Percentiles rank a stretch among this genome's conserved stretches.
Evolutionary conservation across 176 grass and related monocot genomes (phyloP).

Genomic region (Alloteropsis semialata): DNA sequence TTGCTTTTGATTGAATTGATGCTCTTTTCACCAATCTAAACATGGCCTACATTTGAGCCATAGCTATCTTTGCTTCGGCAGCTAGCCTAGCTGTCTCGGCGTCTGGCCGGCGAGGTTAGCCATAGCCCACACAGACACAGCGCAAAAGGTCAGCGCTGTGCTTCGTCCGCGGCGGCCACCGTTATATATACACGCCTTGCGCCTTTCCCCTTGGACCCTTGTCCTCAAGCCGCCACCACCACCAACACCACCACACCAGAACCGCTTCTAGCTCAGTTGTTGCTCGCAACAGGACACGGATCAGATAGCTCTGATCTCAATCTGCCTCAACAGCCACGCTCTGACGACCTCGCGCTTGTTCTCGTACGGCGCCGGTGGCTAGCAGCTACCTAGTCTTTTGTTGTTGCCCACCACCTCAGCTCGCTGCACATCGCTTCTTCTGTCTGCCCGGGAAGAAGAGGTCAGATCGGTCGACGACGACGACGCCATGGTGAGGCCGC

Average conservation of each 20-base stretch:
- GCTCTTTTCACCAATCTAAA: too few relatives aligned
- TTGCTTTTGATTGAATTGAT: too few relatives aligned
- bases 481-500: slow-evolving; percentile 67
- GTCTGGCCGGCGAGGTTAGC: neutral
- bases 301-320: neutral
- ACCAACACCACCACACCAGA: neutral
- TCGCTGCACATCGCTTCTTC: slow-evolving; percentile 5
- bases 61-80: neutral
- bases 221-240: slow-evolving; percentile 3
- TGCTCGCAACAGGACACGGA: neutral
- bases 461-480: neutral
- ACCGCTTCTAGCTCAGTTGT: neutral
- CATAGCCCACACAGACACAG: neutral
- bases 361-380: slow-evolving; percentile 23
- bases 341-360: slow-evolving; percentile 8
- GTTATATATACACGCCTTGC: slow-evolving; percentile 41
- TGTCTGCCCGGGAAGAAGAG: too few relatives aligned
- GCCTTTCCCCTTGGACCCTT: slow-evolving; percentile 30
- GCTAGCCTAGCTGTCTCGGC: slow-evolving; percentile 15
- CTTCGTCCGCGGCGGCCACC: neutral
- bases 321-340: neutral
- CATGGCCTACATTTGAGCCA: neutral
- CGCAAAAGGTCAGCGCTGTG: slow-evolving; percentile 44
- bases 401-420: neutral
- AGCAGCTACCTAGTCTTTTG: neutral